Percentiles rank a stretch among this genome's conserved stretches.
These are phyloP conservation scores for Fomitopsis betulina DNA, from an alignment of 1,284 basidiomycete species.

Conservation along the genomic window DNA sequence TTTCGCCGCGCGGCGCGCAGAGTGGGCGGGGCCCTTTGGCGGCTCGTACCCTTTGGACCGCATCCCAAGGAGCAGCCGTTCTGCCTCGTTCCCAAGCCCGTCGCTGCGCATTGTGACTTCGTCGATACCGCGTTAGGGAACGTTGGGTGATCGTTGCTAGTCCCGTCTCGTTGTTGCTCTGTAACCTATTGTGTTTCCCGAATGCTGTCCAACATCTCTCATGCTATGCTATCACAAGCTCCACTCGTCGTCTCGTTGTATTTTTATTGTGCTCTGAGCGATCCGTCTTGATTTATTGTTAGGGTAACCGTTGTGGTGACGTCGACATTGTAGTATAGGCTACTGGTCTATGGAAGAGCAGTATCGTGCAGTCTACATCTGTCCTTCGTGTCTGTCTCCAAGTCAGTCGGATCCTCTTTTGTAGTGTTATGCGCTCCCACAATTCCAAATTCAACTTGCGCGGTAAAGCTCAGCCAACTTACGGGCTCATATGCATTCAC, in stretches of 20 bases:
- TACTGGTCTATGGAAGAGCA: too few species aligned
- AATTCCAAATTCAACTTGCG: too few species aligned
- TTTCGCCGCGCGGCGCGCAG: neutral
- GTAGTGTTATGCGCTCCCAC: too few species aligned
- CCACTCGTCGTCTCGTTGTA: too few species aligned
- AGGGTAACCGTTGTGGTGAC: too few species aligned
- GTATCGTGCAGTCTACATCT: too few species aligned
- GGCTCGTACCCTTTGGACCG: neutral
- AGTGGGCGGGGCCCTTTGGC: neutral
- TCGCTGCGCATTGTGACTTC: neutral
- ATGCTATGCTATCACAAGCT: neutral
- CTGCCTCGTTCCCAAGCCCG: neutral
- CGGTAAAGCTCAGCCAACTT: too few species aligned
- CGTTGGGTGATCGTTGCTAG: neutral
- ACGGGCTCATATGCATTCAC: too few species aligned
- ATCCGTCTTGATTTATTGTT: too few species aligned
- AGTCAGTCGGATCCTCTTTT: too few species aligned
- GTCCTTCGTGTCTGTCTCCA: too few species aligned
- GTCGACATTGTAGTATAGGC: too few species aligned
- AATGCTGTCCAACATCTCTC: neutral
- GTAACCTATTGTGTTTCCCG: neutral
- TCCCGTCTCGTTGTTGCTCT: neutral
- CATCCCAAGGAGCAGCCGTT: neutral
- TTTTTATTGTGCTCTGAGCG: neutral
- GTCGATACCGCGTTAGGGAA: neutral